Evolutionary conservation across 2,329 filamentous ascomycete species (phyloP).

Genomic region (Sarocladium brachiariae): DNA sequence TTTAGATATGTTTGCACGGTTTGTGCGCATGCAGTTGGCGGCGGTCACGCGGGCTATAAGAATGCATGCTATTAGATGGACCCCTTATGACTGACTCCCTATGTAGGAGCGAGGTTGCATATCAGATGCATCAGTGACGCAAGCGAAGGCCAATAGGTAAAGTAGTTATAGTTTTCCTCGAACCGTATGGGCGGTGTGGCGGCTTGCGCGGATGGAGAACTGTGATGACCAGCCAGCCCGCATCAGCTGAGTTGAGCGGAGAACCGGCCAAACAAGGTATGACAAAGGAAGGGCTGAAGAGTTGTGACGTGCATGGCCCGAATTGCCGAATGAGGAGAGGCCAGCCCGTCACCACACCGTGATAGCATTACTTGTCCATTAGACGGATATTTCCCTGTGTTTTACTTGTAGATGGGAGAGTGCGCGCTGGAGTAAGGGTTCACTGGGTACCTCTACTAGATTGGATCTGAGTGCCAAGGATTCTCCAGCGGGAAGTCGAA

Average conservation of each 20-base stretch:
- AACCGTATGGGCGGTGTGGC: constrained; percentile 5
- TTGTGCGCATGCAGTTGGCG: neutral
- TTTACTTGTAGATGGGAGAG: no score
- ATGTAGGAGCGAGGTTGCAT: constrained; percentile 2
- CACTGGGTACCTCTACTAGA: no score
- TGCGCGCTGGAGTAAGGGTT: no score
- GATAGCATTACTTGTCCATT: no score
- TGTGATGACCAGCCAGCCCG: neutral
- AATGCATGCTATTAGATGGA: constrained; percentile 3
- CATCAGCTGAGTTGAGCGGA: neutral
- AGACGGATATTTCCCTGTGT: no score
- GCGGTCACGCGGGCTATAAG: neutral
- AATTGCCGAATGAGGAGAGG: no score
- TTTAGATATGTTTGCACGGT: neutral
- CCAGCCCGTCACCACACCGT: no score
- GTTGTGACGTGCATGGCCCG: no score
- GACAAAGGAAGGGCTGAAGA: no score
- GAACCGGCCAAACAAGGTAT: neutral
- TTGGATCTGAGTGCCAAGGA: no score
- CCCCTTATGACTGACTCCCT: no score
- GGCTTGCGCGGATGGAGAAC: constrained; percentile 4
- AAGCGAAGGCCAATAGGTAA: neutral
- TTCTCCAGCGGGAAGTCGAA: neutral
- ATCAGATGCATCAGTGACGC: neutral
- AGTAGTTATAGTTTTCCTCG: neutral